Evolutionary conservation across 2,329 filamentous ascomycete species (phyloP).

Genomic region (Talaromyces sp.): DNA sequence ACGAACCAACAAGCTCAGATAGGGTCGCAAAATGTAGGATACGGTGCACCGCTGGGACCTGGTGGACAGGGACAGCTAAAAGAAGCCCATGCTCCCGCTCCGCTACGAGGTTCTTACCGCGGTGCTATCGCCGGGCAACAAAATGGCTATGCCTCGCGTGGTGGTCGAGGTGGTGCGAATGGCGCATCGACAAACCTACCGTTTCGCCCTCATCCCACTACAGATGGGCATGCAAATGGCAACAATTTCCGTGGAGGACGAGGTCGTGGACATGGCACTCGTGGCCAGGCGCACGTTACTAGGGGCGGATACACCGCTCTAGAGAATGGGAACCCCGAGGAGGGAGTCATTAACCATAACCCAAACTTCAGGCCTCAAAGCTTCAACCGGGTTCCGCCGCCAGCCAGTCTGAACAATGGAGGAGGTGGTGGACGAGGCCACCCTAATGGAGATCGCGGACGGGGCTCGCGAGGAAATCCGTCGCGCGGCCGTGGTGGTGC

Average conservation of each 20-base stretch:
- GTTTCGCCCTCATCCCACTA: constrained; percentile 27
- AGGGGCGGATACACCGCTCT: constrained; percentile 36
- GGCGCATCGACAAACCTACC: constrained; percentile 25
- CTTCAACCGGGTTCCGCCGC: constrained; percentile 50
- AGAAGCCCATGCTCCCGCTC: constrained; percentile 52
- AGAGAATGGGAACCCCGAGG: constrained; percentile 48
- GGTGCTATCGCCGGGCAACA: constrained; percentile 50
- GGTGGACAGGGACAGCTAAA: constrained; percentile 59
- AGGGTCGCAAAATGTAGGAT: constrained; percentile 40
- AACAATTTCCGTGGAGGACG: constrained; percentile 31
- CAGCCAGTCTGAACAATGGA: constrained; percentile 32
- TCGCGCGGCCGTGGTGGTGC: constrained; percentile 4
- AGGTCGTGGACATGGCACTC: constrained; percentile 20
- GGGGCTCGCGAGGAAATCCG: constrained; percentile 4
- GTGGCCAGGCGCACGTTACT: constrained; percentile 24
- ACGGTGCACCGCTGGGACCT: constrained; percentile 54
- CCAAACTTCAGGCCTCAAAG: constrained; percentile 53
- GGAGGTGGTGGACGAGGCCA: constrained; percentile 29
- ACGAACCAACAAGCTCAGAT: constrained; percentile 50
- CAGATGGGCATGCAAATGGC: constrained; percentile 19
- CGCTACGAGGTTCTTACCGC: constrained; percentile 56
- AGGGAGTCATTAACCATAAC: constrained; percentile 53
- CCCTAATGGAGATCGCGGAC: constrained; percentile 22
- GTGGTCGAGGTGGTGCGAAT: constrained; percentile 29
- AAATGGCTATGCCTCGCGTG: constrained; percentile 23